Percentiles rank a stretch among this genome's conserved stretches.
phyloP scores from a whole-genome alignment of 352 stramenopile genomes.

The Blastocystis sp. region DNA sequence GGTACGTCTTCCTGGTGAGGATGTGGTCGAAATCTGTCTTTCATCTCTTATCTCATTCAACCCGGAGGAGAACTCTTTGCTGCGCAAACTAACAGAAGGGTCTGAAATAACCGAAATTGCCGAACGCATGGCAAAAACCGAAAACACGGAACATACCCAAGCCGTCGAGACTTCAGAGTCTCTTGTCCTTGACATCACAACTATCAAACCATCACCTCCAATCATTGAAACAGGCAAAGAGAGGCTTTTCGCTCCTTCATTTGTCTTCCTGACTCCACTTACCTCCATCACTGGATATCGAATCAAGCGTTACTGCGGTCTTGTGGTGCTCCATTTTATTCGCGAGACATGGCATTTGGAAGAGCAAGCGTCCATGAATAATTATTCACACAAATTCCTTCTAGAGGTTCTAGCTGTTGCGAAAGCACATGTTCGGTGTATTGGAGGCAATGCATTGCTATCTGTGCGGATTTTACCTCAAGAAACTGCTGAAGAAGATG shows the following conservation, averaged over 20 bases:
- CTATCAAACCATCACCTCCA: not conserved
- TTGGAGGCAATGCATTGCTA: conserved; percentile 82
- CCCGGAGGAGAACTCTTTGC: not conserved
- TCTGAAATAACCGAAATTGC: not conserved
- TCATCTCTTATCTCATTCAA: conserved; percentile 30
- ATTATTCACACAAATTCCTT: conserved; percentile 82
- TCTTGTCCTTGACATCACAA: not conserved
- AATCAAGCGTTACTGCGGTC: conserved; percentile 38
- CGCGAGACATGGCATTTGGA: conserved; percentile 1
- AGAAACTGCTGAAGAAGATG: conserved; percentile 82
- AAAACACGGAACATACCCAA: not conserved
- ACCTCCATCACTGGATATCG: conserved; percentile 9
- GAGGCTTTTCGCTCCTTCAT: conserved; percentile 29
- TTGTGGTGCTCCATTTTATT: conserved; percentile 61
- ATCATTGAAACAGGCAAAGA: not conserved
- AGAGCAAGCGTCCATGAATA: conserved; percentile 40
- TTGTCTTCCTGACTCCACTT: conserved; percentile 47
- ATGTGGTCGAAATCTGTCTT: conserved; percentile 61
- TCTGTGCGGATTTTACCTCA: conserved; percentile 82
- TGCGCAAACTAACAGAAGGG: not conserved
- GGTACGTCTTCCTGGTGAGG: conserved; percentile 41
- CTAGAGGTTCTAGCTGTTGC: conserved; percentile 82
- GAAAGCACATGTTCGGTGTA: conserved; percentile 78
- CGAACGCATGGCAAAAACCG: not conserved
- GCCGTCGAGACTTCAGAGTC: not conserved